Evolutionary conservation across 352 stramenopile species (phyloP).

Genomic region (Phytophthora nicotianae): DNA sequence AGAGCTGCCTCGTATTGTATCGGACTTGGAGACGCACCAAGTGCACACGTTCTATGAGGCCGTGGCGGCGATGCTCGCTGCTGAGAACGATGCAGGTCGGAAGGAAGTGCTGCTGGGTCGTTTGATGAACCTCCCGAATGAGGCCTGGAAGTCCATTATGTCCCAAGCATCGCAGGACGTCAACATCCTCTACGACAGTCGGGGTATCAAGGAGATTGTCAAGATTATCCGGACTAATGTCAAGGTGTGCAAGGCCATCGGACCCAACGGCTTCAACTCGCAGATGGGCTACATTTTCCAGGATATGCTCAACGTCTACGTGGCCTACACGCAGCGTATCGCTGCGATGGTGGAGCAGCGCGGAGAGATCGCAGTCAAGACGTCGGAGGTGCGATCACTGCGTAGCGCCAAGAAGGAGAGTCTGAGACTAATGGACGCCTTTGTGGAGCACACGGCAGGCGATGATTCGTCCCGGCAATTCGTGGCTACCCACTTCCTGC

Average conservation of each 20-base stretch:
- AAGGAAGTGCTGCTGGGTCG: constrained; percentile 92
- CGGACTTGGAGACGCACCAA: constrained; percentile 98
- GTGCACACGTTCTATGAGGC: constrained; percentile 99
- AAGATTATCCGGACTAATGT: constrained; percentile 99
- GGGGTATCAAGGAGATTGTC: constrained; percentile 92
- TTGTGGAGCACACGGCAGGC: constrained; percentile 89
- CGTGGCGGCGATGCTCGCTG: constrained; percentile 90
- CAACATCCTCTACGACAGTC: constrained; percentile 77
- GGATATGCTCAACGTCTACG: constrained; percentile 99
- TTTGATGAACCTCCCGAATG: constrained; percentile 97
- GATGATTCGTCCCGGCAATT: constrained; percentile 79
- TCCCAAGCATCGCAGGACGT: constrained; percentile 74
- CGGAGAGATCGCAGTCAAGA: constrained; percentile 95
- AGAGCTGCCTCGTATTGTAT: constrained; percentile 95
- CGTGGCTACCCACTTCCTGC: constrained; percentile 95
- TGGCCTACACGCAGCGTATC: constrained; percentile 98
- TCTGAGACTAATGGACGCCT: constrained; percentile 95
- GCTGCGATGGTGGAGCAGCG: constrained; percentile 88
- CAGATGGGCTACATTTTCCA: constrained; percentile 98
- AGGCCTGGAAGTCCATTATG: constrained; percentile 90
- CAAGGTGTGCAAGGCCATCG: constrained; percentile 95
- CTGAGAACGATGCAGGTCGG: constrained; percentile 77
- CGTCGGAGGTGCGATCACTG: constrained; percentile 93
- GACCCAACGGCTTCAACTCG: constrained; percentile 95
- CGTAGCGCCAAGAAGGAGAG: constrained; percentile 97